A percentile compares a stretch with the other conserved stretches of the same genome.
Conservation (phyloP, 2,329 filamentous ascomycete genomes). For the Phyllosticta citrichinensis region DNA sequence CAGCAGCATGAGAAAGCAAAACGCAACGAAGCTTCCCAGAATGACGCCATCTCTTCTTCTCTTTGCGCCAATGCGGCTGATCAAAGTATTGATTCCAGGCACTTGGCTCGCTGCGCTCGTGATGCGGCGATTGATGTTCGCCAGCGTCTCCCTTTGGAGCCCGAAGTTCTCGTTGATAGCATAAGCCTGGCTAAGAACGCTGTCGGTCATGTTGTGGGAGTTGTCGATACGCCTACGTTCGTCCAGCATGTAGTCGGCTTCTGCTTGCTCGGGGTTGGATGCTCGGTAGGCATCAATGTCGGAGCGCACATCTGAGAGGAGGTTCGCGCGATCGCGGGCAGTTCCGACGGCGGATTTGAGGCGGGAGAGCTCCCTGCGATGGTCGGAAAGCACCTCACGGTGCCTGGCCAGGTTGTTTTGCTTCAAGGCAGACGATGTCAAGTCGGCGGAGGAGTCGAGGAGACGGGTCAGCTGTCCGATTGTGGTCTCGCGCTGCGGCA, state of each 20-base stretch:
- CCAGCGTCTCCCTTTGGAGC: slow-evolving; percentile 75
- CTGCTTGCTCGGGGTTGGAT: slow-evolving; percentile 68
- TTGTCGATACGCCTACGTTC: slow-evolving; percentile 80
- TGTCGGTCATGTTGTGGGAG: slow-evolving; percentile 81
- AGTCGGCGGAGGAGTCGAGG: slow-evolving; percentile 81
- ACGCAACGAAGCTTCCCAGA: slow-evolving; percentile 78
- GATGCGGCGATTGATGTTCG: slow-evolving; percentile 84
- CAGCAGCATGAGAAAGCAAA: slow-evolving; percentile 81
- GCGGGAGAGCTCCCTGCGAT: slow-evolving; percentile 70
- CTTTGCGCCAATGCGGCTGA: slow-evolving; percentile 85
- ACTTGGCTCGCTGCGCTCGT: slow-evolving; percentile 82
- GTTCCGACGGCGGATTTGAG: slow-evolving; percentile 64
- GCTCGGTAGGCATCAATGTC: slow-evolving; percentile 86
- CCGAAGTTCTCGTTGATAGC: slow-evolving; percentile 89
- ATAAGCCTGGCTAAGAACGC: slow-evolving; percentile 88
- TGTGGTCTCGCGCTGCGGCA: slow-evolving; percentile 63
- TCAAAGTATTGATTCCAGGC: slow-evolving; percentile 84
- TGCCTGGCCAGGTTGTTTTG: slow-evolving; percentile 91
- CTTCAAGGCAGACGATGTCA: slow-evolving; percentile 87
- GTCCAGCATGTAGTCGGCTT: slow-evolving; percentile 95
- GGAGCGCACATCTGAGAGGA: slow-evolving; percentile 79
- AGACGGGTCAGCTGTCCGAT: slow-evolving; percentile 76
- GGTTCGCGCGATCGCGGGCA: slow-evolving; percentile 76
- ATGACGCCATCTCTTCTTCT: slow-evolving; percentile 94
- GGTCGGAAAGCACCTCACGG: slow-evolving; percentile 78